phyloP scores from a whole-genome alignment of 2,329 filamentous ascomycete genomes.

The Hypoxylon sp. region DNA sequence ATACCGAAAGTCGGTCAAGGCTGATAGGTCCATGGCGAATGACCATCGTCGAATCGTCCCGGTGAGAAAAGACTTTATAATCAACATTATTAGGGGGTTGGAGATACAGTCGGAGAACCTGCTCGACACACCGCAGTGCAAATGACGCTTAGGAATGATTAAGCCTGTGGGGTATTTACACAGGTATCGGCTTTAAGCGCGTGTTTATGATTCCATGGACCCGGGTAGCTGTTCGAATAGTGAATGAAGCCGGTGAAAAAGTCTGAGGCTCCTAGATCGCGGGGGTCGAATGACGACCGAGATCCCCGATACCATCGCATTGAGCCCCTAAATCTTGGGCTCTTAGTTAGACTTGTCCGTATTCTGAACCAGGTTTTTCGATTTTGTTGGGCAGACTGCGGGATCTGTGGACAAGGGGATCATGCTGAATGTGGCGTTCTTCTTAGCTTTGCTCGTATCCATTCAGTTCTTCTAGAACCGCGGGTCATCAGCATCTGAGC shows the following conservation, averaged over 20 bases:
- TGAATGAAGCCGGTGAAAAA: neutral
- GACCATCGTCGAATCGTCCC: slow-evolving; percentile 10
- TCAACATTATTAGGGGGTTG: neutral
- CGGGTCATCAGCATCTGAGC: slow-evolving; percentile 12
- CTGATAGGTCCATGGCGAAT: slow-evolving; percentile 13
- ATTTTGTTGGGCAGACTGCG: slow-evolving; percentile 25
- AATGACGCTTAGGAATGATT: slow-evolving; percentile 13
- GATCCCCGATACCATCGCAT: slow-evolving; percentile 16
- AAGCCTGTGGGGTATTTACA: slow-evolving; percentile 16
- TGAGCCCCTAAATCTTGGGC: slow-evolving; percentile 2
- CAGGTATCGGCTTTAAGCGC: neutral
- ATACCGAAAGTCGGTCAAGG: slow-evolving; percentile 23
- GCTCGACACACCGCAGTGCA: slow-evolving; percentile 5
- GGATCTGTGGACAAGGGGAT: slow-evolving; percentile 35
- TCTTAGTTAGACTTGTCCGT: slow-evolving; percentile 11
- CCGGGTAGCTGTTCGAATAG: slow-evolving; percentile 19
- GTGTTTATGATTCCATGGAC: slow-evolving; percentile 26
- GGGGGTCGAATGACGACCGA: slow-evolving; percentile 20
- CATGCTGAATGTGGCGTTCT: slow-evolving; percentile 31
- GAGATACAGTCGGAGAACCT: slow-evolving; percentile 9
- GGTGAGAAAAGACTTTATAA: slow-evolving; percentile 14
- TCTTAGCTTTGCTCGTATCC: slow-evolving; percentile 9
- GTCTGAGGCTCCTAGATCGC: slow-evolving; percentile 18
- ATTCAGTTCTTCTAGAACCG: slow-evolving; percentile 14
- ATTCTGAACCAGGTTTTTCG: slow-evolving; percentile 8